Base-by-base conservation (phyloP, 371 early-diverging fungal genomes). In the Circinella minor region DNA sequence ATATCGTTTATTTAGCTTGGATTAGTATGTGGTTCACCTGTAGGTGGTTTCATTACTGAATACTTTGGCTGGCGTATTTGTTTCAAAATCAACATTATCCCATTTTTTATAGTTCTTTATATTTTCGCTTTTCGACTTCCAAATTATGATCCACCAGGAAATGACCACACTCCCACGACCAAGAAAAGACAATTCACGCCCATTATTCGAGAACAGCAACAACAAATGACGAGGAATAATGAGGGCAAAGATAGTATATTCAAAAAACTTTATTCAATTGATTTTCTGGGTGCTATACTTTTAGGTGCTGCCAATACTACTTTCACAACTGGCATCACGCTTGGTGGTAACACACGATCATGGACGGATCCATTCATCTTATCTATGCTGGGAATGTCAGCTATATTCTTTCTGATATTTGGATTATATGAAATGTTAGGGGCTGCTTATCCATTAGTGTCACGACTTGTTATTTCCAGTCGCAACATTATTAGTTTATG, bases 1-100 rank as follows among this genome's bases (percentile, higher is more conserved):
- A 1, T 57, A 34, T 27, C 1, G 17, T n/a, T 55, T 37, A 11
- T 34, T 60, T 59, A 78, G 78, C 60, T 74, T 34, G 75, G 77
- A 18, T 71, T 74, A 4, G 74, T 71, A 4, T 11, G 78, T 4
- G 81, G 81, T 10, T 77, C 78, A 1, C 78, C 78, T 18, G 51
- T 81, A 4, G 81, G 88, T 37, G 88, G 90, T 10, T 76, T 87
- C 18, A 79, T 90, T 36, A 84, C 83, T 37, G 78, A 79, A 17
- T 65, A 18, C 17, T 77, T 88, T 77, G 86, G 89, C 49, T 91
- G 92, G 84, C 81, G 90, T 0, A 87, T 86, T 20, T 86, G 87
- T 9, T 93, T 94, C 73, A 92, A 90, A 76, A 83, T 93, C 71
- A 93, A 94, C 71, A 65, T 94, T 9, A 92, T 93, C 0, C 63